These are phyloP conservation scores for Pseudozyma hubeiensis DNA, from an alignment of 1,284 basidiomycete genomes.

Conservation along the genomic window DNA sequence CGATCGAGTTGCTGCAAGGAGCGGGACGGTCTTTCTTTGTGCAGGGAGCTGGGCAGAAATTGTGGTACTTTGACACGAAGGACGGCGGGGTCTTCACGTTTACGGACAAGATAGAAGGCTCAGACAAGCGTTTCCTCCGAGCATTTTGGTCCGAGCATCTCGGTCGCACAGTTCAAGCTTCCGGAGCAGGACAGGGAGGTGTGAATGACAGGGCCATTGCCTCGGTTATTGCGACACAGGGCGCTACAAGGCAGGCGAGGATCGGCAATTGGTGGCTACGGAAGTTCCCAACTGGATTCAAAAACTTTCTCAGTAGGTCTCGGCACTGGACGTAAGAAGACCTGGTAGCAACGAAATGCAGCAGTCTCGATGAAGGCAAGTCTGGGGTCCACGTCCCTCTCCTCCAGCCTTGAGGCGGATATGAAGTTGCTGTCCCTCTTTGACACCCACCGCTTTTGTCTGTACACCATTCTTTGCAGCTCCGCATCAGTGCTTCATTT, in stretches of 20 bases:
- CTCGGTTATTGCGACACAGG: not conserved
- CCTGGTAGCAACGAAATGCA: no score
- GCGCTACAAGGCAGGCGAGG: not conserved
- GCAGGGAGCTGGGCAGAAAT: not conserved
- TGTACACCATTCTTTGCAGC: no score
- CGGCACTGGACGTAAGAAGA: not conserved
- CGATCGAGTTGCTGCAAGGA: not conserved
- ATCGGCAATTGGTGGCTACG: not conserved
- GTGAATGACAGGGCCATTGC: not conserved
- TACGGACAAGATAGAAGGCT: constrained; percentile 9
- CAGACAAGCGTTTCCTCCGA: constrained; percentile 5
- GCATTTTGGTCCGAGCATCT: not conserved
- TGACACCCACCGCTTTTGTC: no score
- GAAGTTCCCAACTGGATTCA: not conserved
- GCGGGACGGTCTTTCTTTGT: constrained; percentile 9
- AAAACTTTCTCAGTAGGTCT: not conserved
- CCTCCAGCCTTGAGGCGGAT: no score
- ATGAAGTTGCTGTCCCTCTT: no score
- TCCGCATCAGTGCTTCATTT: no score
- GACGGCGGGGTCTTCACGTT: constrained; percentile 7
- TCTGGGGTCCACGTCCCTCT: no score
- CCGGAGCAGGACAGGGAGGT: not conserved
- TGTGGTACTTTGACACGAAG: constrained; percentile 21
- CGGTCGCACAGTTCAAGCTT: not conserved
- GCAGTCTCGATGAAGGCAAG: no score